Evolutionary conservation across 768 basidiomycete species (phyloP).

Genomic region (Leccinum incarnatum): DNA sequence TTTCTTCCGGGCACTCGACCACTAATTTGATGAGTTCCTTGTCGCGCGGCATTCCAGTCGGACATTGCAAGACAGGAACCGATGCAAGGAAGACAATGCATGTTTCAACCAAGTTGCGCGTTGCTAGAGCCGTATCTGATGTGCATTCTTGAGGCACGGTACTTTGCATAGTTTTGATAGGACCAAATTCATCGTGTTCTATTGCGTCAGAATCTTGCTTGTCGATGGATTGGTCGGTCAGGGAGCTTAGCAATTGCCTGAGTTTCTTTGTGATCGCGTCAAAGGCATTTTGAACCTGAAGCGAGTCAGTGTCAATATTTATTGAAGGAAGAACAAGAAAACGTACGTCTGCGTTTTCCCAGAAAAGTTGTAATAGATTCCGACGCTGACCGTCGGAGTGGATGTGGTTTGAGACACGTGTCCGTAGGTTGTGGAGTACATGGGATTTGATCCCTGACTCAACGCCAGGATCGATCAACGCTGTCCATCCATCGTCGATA

Average conservation of each 20-base stretch:
- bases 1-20: slow-evolving; percentile 45
- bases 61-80: slow-evolving; percentile 61
- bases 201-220: slow-evolving; percentile 31
- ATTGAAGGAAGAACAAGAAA: not conserved
- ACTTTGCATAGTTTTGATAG: slow-evolving; percentile 43
- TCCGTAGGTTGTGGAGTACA: slow-evolving; percentile 39
- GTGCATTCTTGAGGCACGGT: slow-evolving; percentile 29
- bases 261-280: slow-evolving; percentile 31
- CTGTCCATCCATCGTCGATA: slow-evolving; percentile 36
- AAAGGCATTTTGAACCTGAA: slow-evolving; percentile 55
- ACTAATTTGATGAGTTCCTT: slow-evolving; percentile 56
- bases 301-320: not conserved
- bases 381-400: slow-evolving; percentile 23
- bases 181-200: slow-evolving; percentile 58
- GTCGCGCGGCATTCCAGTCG: slow-evolving; percentile 57
- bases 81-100: slow-evolving; percentile 61
- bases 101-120: slow-evolving; percentile 41
- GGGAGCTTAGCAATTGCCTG: slow-evolving; percentile 40
- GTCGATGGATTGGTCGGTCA: slow-evolving; percentile 23
- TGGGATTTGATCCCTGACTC: slow-evolving; percentile 65
- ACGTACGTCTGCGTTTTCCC: slow-evolving; percentile 70
- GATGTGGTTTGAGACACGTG: slow-evolving; percentile 6
- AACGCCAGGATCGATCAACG: slow-evolving; percentile 45
- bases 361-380: slow-evolving; percentile 56
- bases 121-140: slow-evolving; percentile 26